Base-by-base conservation (phyloP, 140 eudicot species). In the Bidens hawaiensis region DNA sequence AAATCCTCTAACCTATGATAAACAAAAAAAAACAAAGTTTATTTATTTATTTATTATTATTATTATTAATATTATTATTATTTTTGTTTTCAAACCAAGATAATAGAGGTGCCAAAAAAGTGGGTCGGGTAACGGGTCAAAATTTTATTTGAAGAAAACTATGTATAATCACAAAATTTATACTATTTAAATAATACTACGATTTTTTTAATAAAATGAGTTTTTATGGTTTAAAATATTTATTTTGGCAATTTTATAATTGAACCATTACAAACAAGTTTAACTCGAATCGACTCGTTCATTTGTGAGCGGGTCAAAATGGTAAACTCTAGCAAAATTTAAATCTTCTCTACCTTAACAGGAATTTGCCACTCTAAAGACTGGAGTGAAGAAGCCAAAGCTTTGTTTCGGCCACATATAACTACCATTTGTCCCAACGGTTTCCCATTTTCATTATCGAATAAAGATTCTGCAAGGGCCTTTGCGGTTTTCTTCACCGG, bases 401-500 rank as follows among this genome's bases (percentile, higher is more conserved):
- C 67, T 71, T 84, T 83, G 55, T 91, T 91, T 25, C 96, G 91
- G 15, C 98, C 98, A 75, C 98, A 91, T 13, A 91, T 85, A 24
- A 91, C 65, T 3, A 91, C 72, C 72, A 91, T 47, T 68, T 91
- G 98, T 1, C 98, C 98, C 55, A 91, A 69, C 8, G 95, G 85
- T 67, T 78, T 87, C 38, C 78, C 82, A 3, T 15, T 75, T 60
- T 82, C 77, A 65, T 80, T 69, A 62, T 87, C 87, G 18, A 73
- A 78, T 53, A 91, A 77, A 25, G 98, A 78, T 67, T 84, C 91
- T 33, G 83, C 93, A 48, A 91, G 91, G 45, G 95, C 98, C 79
- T 70, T 74, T 9, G 98, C 96, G 16, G 98, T 87, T 75, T 87
- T 85, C 78, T 87, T 82, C 25, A 91, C 98, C 1, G 98, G 98